Percentiles rank a stretch among this genome's conserved stretches.
Evolutionary conservation across 129 eudicot species (phyloP).

Genomic region (Erigeron canadensis): DNA sequence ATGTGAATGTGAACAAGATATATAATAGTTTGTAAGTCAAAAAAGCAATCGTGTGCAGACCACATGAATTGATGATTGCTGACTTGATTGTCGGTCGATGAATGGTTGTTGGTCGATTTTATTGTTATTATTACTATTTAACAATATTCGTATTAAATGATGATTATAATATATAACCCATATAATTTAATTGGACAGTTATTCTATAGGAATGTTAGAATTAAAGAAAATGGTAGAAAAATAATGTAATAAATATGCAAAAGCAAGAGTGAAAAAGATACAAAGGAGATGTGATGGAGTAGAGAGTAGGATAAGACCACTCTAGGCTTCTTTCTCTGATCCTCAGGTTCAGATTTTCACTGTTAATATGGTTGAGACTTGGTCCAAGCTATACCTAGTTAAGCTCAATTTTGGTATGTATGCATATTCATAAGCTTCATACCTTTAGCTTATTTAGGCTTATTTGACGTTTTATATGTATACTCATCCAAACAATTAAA

Average conservation of each 20-base stretch:
- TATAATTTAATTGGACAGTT: too few species aligned
- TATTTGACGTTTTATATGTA: background rate
- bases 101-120: background rate
- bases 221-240: background rate
- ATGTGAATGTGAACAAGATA: background rate
- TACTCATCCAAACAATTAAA: too few species aligned
- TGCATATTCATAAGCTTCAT: background rate
- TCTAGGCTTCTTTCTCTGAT: constrained; percentile 14
- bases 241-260: background rate
- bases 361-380: constrained; percentile 15
- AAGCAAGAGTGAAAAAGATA: constrained; percentile 13
- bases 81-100: background rate
- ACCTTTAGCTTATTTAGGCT: background rate
- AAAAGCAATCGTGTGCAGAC: background rate
- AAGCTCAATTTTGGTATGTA: background rate
- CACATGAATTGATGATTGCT: background rate
- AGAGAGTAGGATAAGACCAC: constrained; percentile 20
- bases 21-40: background rate
- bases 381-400: background rate
- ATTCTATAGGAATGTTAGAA: background rate
- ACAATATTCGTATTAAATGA: background rate
- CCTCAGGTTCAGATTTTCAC: constrained; percentile 24
- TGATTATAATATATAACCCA: too few species aligned
- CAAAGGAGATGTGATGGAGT: constrained; percentile 9
- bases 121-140: background rate